phyloP scores from a whole-genome alignment of 257 asterid species.

The Solanum piurae region DNA sequence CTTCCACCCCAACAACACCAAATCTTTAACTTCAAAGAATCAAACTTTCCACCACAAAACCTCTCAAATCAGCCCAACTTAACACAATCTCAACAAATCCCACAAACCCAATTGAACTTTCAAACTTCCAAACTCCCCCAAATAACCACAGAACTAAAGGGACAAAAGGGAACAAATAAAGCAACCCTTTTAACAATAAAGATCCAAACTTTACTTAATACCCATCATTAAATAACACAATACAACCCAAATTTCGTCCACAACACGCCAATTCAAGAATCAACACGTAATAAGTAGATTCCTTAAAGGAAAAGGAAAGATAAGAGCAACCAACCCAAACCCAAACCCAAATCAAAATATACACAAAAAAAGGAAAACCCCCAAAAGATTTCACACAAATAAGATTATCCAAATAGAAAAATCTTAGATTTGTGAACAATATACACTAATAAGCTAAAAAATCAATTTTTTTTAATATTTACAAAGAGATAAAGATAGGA shows the following conservation, averaged over 20 bases:
- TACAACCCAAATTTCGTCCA: slow-evolving; percentile 15
- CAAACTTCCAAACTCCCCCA: neutral
- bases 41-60: slow-evolving; percentile 5
- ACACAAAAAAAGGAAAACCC: neutral
- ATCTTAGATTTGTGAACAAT: neutral
- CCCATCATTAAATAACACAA: slow-evolving; percentile 15
- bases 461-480: neutral
- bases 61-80: neutral
- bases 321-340: neutral
- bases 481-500: neutral
- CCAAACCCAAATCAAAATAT: neutral
- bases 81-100: neutral
- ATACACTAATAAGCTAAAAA: neutral
- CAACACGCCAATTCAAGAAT: slow-evolving; percentile 18
- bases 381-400: neutral
- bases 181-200: slow-evolving; percentile 9
- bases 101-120: neutral
- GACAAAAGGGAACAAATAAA: neutral
- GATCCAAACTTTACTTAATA: slow-evolving; percentile 35
- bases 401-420: neutral
- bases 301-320: neutral
- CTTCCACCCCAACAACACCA: neutral
- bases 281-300: slow-evolving; percentile 11
- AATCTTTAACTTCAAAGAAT: slow-evolving; percentile 1
- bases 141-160: neutral